Evolutionary conservation across 495 filamentous ascomycete species (phyloP).

Genomic region (Tuber microsphaerosporum): DNA sequence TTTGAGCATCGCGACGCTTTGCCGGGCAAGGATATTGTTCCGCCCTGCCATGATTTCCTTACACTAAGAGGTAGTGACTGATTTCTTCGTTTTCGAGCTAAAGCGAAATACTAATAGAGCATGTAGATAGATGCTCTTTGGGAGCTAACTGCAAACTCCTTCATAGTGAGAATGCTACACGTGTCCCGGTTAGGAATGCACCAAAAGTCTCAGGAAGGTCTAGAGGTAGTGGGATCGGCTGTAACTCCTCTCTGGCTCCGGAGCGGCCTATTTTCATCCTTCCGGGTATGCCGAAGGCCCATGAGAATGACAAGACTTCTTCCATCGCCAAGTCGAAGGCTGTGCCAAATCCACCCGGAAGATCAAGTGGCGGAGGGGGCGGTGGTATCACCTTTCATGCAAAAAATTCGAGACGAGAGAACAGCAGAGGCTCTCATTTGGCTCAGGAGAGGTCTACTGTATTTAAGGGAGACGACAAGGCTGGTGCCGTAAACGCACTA

Average conservation of each 20-base stretch:
- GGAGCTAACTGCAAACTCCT: conserved; percentile 7
- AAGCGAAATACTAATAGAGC: conserved; percentile 9
- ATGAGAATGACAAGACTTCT: not conserved
- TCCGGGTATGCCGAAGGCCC: not conserved
- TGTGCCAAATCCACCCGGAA: not conserved
- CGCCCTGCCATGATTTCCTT: conserved; percentile 14
- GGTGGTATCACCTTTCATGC: not conserved
- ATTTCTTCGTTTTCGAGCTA: conserved; percentile 5
- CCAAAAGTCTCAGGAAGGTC: not conserved
- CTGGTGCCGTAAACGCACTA: not conserved
- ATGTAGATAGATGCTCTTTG: conserved; percentile 12
- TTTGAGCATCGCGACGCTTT: conserved; percentile 14
- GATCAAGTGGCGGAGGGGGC: not conserved
- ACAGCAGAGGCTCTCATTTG: not conserved
- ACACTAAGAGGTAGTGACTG: conserved; percentile 17
- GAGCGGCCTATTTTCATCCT: not conserved
- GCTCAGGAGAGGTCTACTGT: not conserved
- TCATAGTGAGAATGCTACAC: conserved; percentile 3
- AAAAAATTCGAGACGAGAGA: not conserved
- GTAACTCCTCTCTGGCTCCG: not conserved
- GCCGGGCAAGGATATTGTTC: conserved; percentile 5
- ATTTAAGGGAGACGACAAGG: not conserved
- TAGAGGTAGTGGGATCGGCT: not conserved
- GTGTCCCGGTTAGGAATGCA: not conserved
- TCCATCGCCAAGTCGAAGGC: not conserved